A percentile compares a stretch with the other conserved stretches of the same genome.
phyloP scores from a whole-genome alignment of 208 protist genomes.

The Jaenimonas drosophilae region DNA sequence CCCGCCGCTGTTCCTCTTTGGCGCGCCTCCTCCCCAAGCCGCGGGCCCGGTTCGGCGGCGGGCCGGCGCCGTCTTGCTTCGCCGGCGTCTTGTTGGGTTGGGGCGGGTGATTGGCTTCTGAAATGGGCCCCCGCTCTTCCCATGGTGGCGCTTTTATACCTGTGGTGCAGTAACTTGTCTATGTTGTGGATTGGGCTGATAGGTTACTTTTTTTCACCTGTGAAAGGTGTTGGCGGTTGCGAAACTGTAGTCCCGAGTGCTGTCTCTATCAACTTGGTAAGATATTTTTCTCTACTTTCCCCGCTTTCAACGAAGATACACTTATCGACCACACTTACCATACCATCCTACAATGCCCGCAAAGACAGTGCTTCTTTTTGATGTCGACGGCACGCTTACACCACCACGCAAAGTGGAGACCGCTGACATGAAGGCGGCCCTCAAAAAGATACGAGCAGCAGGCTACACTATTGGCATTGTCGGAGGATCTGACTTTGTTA shows the following conservation, averaged over 20 bases:
- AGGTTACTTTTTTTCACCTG: constrained; percentile 4
- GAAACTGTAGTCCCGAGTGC: too few species aligned
- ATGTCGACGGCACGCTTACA: constrained; percentile 93
- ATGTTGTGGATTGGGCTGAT: constrained; percentile 1
- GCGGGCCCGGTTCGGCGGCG: too few species aligned
- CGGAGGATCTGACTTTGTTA: constrained; percentile 97
- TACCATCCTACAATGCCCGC: constrained; percentile 14
- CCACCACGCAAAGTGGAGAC: constrained; percentile 65
- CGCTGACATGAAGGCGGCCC: constrained; percentile 82
- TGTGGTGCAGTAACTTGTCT: constrained; percentile 8
- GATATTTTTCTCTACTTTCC: neutral
- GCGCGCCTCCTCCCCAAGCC: too few species aligned
- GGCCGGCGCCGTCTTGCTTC: too few species aligned
- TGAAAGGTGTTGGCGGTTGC: too few species aligned
- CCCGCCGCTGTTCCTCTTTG: too few species aligned
- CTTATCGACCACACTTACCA: neutral
- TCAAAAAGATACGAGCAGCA: constrained; percentile 75
- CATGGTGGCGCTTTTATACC: too few species aligned
- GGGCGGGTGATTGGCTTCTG: too few species aligned
- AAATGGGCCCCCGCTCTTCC: too few species aligned
- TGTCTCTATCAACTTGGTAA: neutral
- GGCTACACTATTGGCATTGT: constrained; percentile 95
- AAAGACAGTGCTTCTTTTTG: constrained; percentile 91
- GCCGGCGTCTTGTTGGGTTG: too few species aligned
- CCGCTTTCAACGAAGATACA: neutral